Base-by-base conservation (phyloP, 192 early-diverging fungal species). In the Coemansia sp. region DNA sequence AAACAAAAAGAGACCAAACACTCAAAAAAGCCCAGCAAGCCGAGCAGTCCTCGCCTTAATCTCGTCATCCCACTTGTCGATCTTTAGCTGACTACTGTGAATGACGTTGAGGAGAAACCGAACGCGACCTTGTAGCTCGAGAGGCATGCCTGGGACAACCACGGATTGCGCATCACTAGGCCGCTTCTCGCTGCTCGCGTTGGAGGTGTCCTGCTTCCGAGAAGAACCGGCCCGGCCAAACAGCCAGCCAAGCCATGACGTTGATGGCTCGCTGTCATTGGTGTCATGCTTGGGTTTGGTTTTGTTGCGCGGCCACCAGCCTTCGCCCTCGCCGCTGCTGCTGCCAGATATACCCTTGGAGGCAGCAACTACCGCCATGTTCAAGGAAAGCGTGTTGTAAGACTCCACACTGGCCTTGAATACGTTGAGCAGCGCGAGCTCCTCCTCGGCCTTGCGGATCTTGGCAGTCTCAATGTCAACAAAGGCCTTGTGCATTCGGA, bases 361-460 rank as follows among this genome's bases (percentile, higher is more conserved):
- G 10, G 74, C 74, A 3, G 75, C 61, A 56, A 77, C 41, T 36
- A 71, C 43, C 1, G 68, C 75, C 56, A 77, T 58, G 46, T 62
- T 53, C 7, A 65, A 58, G 8, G 65, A 65, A 54, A 77, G 58
- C 32, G 75, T 50, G 19, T 66, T 57, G 44, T 65, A 56, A 3
- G 75, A 39, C 15, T 72, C 75, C 12, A 48, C 43, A 50, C 68
- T 77, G 18, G 75, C 65, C 8, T 53, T 53, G 54, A 77, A 77
- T 6, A 77, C 75, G 14, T 75, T 80, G 6, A 87, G 72, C 46
- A 82, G 73, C 8, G 74, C 70, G 27, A 88, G 67, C 53, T 87
- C 87, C 19, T 83, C 82, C 65, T 92, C 87, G 38, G 78, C 83
- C 53, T 84, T 84, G 52, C 73, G 70, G 39, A 92, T 85, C 22